Percentiles rank a stretch among this genome's conserved stretches.
These are phyloP conservation scores for Cladosporium sp. DNA, from an alignment of 2,329 filamentous ascomycete species.

Conservation along the genomic window DNA sequence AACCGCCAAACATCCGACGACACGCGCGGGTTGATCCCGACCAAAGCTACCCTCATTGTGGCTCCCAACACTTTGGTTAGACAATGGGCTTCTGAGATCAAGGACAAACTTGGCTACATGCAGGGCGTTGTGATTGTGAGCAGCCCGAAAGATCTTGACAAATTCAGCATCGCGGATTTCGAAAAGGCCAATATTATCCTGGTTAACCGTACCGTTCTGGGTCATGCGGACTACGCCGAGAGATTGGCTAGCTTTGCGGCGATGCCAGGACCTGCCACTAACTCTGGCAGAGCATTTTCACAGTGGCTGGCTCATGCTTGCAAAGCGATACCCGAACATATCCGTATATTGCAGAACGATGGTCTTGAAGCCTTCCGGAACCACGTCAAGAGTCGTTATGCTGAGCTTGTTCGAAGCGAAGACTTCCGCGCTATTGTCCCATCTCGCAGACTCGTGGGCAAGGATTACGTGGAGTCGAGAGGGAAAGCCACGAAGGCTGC, in stretches of 20 bases:
- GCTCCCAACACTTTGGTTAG: conserved; percentile 55
- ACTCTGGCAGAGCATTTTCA: conserved; percentile 51
- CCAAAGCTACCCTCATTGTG: conserved; percentile 61
- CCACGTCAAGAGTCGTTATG: conserved; percentile 28
- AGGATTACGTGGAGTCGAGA: conserved; percentile 26
- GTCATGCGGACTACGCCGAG: conserved; percentile 49
- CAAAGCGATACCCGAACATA: conserved; percentile 43
- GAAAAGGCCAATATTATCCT: conserved; percentile 56
- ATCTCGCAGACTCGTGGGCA: conserved; percentile 37
- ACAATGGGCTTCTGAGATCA: conserved; percentile 61
- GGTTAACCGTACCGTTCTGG: conserved; percentile 53
- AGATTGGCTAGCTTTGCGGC: conserved; percentile 53
- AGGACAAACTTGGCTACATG: conserved; percentile 46
- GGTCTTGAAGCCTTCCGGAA: conserved; percentile 36
- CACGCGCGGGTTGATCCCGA: conserved; percentile 40
- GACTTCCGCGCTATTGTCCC: conserved; percentile 42
- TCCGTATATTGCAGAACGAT: conserved; percentile 38
- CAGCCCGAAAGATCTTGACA: conserved; percentile 41
- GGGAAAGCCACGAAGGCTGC: conserved; percentile 20
- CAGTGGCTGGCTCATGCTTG: conserved; percentile 51
- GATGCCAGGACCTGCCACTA: conserved; percentile 42
- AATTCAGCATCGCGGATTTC: conserved; percentile 47
- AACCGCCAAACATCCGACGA: not conserved
- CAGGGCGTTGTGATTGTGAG: conserved; percentile 47
- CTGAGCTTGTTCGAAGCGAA: conserved; percentile 33